Evolutionary conservation across 139 green algal genomes (phyloP).

Genomic region (Tetratostichococcus sp.): DNA sequence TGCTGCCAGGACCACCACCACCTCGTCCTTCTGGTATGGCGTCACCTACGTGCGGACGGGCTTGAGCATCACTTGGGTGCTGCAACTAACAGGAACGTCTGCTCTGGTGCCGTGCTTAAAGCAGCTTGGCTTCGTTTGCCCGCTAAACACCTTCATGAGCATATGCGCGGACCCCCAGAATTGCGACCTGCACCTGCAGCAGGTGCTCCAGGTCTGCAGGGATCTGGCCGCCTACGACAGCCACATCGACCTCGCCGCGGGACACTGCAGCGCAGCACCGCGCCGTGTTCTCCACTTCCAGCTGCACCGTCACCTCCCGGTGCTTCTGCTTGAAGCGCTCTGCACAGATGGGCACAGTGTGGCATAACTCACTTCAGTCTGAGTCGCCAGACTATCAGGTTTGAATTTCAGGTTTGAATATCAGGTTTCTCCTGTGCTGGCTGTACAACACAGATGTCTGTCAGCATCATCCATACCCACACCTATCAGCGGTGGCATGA

Average conservation of each 20-base stretch:
- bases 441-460: too few relatives aligned
- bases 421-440: too few relatives aligned
- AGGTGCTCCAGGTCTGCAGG: slow-evolving; percentile 26
- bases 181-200: slow-evolving; percentile 4
- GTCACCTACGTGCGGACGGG: slow-evolving; percentile 24
- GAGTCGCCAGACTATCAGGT: too few relatives aligned
- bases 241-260: slow-evolving; percentile 31
- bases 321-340: slow-evolving; percentile 18
- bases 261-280: slow-evolving; percentile 30
- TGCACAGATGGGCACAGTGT: background rate
- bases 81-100: too few relatives aligned
- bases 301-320: slow-evolving; percentile 21
- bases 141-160: too few relatives aligned
- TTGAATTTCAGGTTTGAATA: too few relatives aligned
- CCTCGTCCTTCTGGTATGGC: slow-evolving; percentile 33
- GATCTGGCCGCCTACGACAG: slow-evolving; percentile 32
- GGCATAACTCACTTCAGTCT: too few relatives aligned
- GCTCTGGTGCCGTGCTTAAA: too few relatives aligned
- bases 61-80: too few relatives aligned
- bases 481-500: slow-evolving; percentile 34
- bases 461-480: too few relatives aligned
- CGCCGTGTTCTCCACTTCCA: slow-evolving; percentile 35
- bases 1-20: slow-evolving; percentile 24
- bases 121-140: too few relatives aligned
- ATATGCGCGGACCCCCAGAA: too few relatives aligned